A percentile compares a stretch with the other conserved stretches of the same genome.
phyloP scores from a whole-genome alignment of 768 basidiomycete genomes.

The Tylopilus sp. region DNA sequence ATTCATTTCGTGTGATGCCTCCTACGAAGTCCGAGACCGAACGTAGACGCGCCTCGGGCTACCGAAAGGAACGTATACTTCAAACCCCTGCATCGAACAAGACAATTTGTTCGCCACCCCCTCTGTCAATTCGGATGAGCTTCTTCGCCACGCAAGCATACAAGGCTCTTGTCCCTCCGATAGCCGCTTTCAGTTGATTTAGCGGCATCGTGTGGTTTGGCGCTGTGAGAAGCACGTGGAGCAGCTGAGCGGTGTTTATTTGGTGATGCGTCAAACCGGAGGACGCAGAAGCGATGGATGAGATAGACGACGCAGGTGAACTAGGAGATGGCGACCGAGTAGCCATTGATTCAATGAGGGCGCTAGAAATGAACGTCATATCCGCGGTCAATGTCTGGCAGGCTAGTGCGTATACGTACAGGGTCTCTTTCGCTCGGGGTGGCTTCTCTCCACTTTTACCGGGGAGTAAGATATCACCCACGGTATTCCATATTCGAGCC shows the following conservation, averaged over 20 bases:
- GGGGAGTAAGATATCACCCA: constrained; percentile 63
- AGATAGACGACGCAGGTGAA: constrained; percentile 59
- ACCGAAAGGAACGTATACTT: neutral
- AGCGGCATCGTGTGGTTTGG: constrained; percentile 58
- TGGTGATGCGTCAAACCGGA: constrained; percentile 60
- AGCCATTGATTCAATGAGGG: constrained; percentile 56
- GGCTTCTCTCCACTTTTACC: constrained; percentile 43
- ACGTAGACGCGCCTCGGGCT: neutral
- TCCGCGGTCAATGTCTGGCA: neutral
- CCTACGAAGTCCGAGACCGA: neutral
- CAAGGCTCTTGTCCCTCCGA: constrained; percentile 60
- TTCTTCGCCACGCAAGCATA: constrained; percentile 83
- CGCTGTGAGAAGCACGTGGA: constrained; percentile 54
- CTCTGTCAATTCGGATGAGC: constrained; percentile 71
- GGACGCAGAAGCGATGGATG: constrained; percentile 39
- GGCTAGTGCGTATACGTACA: constrained; percentile 40
- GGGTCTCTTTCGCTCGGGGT: constrained; percentile 55
- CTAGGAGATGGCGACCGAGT: constrained; percentile 45
- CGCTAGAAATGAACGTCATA: constrained; percentile 33
- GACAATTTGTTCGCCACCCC: constrained; percentile 71
- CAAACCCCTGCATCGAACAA: constrained; percentile 51
- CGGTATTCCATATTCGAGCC: constrained; percentile 67
- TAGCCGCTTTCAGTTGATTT: constrained; percentile 56
- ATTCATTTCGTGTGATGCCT: neutral
- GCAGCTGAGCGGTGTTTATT: constrained; percentile 64